Evolutionary conservation across 768 basidiomycete genomes (phyloP).

Genomic region (Mrakia hoshinonis): DNA sequence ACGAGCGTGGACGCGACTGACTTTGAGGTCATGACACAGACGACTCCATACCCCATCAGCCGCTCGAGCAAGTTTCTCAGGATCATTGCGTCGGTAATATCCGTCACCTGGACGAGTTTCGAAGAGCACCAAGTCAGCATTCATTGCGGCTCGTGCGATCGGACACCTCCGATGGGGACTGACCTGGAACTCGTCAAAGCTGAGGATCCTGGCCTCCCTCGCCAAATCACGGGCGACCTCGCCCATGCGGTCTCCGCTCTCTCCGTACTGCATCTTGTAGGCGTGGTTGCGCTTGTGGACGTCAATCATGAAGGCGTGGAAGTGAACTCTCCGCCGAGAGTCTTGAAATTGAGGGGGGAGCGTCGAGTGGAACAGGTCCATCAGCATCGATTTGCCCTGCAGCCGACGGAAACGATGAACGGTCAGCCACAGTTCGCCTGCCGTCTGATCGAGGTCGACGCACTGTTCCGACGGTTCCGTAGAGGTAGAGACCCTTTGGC

Average conservation of each 20-base stretch:
- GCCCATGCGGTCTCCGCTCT: constrained; percentile 61
- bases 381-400: constrained; percentile 59
- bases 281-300: constrained; percentile 87
- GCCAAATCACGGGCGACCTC: constrained; percentile 83
- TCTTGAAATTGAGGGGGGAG: constrained; percentile 43
- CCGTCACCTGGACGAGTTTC: constrained; percentile 66
- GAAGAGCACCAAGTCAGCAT: neutral
- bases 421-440: no score
- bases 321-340: constrained; percentile 70
- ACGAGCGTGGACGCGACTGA: constrained; percentile 43
- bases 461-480: constrained; percentile 93
- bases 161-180: constrained; percentile 32
- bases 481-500: constrained; percentile 86
- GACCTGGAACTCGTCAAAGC: constrained; percentile 98
- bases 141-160: no score
- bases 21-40: constrained; percentile 97
- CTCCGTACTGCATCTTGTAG: constrained; percentile 63
- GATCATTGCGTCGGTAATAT: constrained; percentile 98
- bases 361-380: constrained; percentile 91
- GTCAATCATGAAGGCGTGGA: constrained; percentile 99
- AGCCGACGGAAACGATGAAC: neutral
- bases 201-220: constrained; percentile 70
- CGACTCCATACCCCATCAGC: constrained; percentile 77
- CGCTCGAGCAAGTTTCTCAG: constrained; percentile 77
- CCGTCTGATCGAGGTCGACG: neutral